phyloP scores from a whole-genome alignment of 2,329 filamentous ascomycete species.

The Calonectria hongkongensis region DNA sequence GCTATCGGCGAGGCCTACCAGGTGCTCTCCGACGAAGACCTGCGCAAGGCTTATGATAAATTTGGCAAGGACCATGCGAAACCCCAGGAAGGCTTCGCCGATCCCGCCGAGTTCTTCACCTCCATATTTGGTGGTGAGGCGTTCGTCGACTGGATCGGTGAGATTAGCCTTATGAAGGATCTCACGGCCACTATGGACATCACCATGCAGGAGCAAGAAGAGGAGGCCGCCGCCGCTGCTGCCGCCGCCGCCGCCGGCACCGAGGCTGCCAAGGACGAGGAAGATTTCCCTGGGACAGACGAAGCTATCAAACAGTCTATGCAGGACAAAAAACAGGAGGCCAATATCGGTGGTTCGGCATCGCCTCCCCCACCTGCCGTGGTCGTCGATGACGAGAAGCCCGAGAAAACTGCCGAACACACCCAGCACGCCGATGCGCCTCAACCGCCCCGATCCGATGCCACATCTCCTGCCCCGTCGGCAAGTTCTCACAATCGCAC shows the following conservation, averaged over 20 bases:
- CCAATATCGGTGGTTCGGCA: slow-evolving; percentile 55
- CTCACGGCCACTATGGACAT: slow-evolving; percentile 99
- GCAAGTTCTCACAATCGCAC: slow-evolving; percentile 65
- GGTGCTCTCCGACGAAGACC: slow-evolving; percentile 89
- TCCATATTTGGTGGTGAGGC: slow-evolving; percentile 99
- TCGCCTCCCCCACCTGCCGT: slow-evolving; percentile 61
- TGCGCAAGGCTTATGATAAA: slow-evolving; percentile 96
- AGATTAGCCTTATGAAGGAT: slow-evolving; percentile 99
- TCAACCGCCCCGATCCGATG: slow-evolving; percentile 57
- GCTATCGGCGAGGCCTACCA: slow-evolving; percentile 84
- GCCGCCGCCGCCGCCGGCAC: slow-evolving; percentile 67
- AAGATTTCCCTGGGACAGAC: slow-evolving; percentile 74
- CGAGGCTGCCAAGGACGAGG: slow-evolving; percentile 63
- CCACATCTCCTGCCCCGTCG: slow-evolving; percentile 65
- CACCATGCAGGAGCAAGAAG: slow-evolving; percentile 84
- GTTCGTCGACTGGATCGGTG: slow-evolving; percentile 96
- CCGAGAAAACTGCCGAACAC: slow-evolving; percentile 53
- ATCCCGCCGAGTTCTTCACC: slow-evolving; percentile 97
- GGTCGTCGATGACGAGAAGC: slow-evolving; percentile 64
- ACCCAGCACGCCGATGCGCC: slow-evolving; percentile 43
- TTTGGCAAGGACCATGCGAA: slow-evolving; percentile 96
- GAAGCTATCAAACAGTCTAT: slow-evolving; percentile 75
- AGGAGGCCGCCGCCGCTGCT: slow-evolving; percentile 74
- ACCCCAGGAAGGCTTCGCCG: slow-evolving; percentile 93
- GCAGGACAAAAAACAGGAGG: slow-evolving; percentile 62